Evolutionary conservation across 306 rosid genomes (phyloP).

Genomic region (Neltuma alba): DNA sequence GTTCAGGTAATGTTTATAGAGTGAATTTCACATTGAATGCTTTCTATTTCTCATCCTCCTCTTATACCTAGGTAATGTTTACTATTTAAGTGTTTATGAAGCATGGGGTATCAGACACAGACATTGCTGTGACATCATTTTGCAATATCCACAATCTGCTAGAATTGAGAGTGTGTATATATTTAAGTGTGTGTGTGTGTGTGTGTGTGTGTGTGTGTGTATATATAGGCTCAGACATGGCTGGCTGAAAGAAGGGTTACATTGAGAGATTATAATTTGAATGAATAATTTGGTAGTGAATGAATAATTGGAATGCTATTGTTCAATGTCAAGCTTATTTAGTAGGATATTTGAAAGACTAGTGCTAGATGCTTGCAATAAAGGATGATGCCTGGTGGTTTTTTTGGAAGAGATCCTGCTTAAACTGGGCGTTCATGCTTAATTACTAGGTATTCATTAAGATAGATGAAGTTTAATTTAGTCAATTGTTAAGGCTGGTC

Average conservation of each 20-base stretch:
- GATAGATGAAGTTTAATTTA: background rate
- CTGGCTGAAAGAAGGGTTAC: background rate
- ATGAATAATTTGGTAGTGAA: background rate
- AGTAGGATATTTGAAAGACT: background rate
- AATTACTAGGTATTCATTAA: background rate
- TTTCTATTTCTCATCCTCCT: constrained; percentile 14
- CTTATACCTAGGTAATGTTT: constrained; percentile 11
- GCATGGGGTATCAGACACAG: background rate
- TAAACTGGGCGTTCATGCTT: background rate
- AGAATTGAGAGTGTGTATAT: too few relatives aligned
- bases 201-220: too few relatives aligned
- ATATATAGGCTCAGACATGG: background rate
- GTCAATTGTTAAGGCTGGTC: background rate
- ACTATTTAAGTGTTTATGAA: background rate
- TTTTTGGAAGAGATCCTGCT: background rate
- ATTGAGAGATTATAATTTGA: background rate
- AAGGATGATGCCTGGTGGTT: background rate
- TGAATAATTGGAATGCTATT: background rate
- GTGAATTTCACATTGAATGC: background rate
- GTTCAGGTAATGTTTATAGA: constrained; percentile 71
- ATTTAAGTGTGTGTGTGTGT: too few relatives aligned
- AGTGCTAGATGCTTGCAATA: background rate
- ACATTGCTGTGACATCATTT: background rate
- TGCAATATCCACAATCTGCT: background rate
- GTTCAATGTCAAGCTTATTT: background rate